These are phyloP conservation scores for Scenedesmus sp. DNA, from an alignment of 163 green algal species.

Conservation along the genomic window DNA sequence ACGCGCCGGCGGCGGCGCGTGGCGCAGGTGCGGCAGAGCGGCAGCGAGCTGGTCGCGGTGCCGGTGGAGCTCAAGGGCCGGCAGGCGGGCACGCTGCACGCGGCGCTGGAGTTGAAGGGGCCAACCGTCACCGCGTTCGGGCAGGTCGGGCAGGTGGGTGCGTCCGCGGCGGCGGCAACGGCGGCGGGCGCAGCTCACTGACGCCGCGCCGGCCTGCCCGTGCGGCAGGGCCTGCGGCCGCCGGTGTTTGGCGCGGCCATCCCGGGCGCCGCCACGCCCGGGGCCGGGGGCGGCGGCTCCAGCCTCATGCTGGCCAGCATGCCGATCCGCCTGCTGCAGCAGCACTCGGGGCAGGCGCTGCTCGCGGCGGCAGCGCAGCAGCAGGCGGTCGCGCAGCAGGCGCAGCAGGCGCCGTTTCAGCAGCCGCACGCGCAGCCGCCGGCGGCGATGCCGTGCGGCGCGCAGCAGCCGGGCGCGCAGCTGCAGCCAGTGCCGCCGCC, in stretches of 20 bases:
- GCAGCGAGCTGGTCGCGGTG: neutral
- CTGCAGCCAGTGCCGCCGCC: neutral
- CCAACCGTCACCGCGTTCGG: constrained; percentile 21
- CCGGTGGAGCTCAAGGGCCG: constrained; percentile 4
- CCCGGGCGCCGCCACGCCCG: neutral
- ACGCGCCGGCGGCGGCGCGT: too few species aligned
- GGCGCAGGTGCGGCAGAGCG: constrained; percentile 11
- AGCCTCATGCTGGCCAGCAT: constrained; percentile 8
- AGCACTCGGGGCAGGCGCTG: neutral
- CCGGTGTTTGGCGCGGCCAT: neutral
- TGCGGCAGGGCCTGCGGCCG: neutral
- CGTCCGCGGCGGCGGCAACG: too few species aligned
- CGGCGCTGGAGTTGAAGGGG: constrained; percentile 18
- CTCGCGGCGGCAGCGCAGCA: neutral
- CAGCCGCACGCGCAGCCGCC: neutral
- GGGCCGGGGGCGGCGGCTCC: neutral
- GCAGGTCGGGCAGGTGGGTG: constrained; percentile 18
- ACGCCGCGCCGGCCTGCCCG: too few species aligned
- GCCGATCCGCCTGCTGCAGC: constrained; percentile 15
- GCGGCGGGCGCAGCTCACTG: too few species aligned
- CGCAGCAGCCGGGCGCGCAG: neutral
- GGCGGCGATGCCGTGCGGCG: neutral
- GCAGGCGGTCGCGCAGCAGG: neutral
- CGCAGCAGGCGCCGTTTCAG: too few species aligned
- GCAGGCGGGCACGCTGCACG: neutral